These are phyloP conservation scores for Iberis pinnata DNA, from an alignment of 345 rosid genomes.

Conservation along the genomic window DNA sequence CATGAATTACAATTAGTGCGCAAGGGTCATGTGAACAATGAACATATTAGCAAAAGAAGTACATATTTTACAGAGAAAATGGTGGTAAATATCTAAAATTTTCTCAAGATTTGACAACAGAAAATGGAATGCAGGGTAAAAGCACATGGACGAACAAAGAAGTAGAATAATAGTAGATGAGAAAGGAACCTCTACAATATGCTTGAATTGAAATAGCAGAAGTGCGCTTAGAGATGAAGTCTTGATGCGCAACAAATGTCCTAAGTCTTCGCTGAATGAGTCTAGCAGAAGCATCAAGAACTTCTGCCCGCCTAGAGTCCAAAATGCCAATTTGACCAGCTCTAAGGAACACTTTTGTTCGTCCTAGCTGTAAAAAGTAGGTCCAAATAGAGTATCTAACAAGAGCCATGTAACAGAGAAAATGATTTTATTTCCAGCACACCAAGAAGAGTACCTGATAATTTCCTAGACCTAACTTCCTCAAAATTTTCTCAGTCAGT, in stretches of 20 bases:
- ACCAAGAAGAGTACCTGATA: constrained; percentile 60
- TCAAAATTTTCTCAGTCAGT: constrained; percentile 67
- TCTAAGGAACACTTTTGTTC: constrained; percentile 87
- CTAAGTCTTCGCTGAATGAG: constrained; percentile 56
- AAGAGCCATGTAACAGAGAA: background rate
- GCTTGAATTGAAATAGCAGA: constrained; percentile 74
- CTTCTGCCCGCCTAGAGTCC: constrained; percentile 76
- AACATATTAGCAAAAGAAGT: constrained; percentile 14
- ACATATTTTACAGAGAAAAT: background rate
- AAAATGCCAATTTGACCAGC: constrained; percentile 95
- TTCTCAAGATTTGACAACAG: constrained; percentile 1
- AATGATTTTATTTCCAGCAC: constrained; percentile 3
- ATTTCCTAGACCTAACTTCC: constrained; percentile 63
- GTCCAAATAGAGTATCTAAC: constrained; percentile 6
- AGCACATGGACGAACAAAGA: constrained; percentile 11
- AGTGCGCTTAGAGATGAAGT: constrained; percentile 45
- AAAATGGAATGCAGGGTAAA: background rate
- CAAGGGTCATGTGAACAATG: no score
- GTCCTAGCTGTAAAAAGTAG: constrained; percentile 68
- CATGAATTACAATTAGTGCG: no score
- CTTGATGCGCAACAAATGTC: constrained; percentile 51
- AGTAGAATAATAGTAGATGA: constrained; percentile 15
- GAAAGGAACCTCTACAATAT: constrained; percentile 65
- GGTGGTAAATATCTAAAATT: background rate
- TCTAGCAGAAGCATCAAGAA: constrained; percentile 76